phyloP scores from a whole-genome alignment of 495 filamentous ascomycete genomes.

The Pseudoneurospora amorphoporcata region DNA sequence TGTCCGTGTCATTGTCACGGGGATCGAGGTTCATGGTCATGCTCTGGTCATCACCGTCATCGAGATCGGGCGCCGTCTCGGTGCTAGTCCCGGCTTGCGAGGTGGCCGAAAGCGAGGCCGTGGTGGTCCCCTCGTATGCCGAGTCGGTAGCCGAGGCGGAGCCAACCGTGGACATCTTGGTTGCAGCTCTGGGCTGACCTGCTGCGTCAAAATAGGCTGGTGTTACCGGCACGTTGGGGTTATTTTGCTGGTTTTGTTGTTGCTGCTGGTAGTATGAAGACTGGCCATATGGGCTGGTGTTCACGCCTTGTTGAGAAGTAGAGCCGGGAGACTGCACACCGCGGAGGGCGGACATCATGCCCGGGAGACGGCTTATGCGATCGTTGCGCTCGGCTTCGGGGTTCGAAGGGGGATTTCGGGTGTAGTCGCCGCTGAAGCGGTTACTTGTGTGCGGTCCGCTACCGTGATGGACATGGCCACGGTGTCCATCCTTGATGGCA shows the following conservation, averaged over 20 bases:
- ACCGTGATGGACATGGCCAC: slow-evolving; percentile 51
- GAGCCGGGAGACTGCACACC: slow-evolving; percentile 14
- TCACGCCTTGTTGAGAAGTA: slow-evolving; percentile 14
- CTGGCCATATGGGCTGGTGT: not conserved
- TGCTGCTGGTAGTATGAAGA: slow-evolving; percentile 2
- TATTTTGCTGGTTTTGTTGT: slow-evolving; percentile 17
- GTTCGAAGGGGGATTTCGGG: slow-evolving; percentile 51
- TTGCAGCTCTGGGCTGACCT: slow-evolving; percentile 41
- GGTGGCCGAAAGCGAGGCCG: not conserved
- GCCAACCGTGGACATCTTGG: slow-evolving; percentile 75
- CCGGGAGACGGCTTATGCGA: slow-evolving; percentile 83
- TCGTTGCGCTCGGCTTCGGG: slow-evolving; percentile 87
- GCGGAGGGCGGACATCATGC: slow-evolving; percentile 64
- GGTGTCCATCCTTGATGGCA: slow-evolving; percentile 88
- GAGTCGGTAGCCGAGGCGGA: slow-evolving; percentile 62
- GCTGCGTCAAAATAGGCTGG: slow-evolving; percentile 62
- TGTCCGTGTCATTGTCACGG: slow-evolving; percentile 19
- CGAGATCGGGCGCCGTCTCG: slow-evolving; percentile 24
- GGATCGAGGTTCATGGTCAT: slow-evolving; percentile 40
- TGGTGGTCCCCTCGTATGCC: slow-evolving; percentile 56
- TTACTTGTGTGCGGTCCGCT: not conserved
- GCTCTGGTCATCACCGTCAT: slow-evolving; percentile 35
- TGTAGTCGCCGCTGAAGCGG: slow-evolving; percentile 40
- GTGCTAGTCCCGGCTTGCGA: slow-evolving; percentile 48
- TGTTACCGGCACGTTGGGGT: slow-evolving; percentile 26